Evolutionary conservation across 2,329 filamentous ascomycete species (phyloP), one percentile per base, ranked within the genome.

Genomic region (Colletotrichum tabaci): DNA sequence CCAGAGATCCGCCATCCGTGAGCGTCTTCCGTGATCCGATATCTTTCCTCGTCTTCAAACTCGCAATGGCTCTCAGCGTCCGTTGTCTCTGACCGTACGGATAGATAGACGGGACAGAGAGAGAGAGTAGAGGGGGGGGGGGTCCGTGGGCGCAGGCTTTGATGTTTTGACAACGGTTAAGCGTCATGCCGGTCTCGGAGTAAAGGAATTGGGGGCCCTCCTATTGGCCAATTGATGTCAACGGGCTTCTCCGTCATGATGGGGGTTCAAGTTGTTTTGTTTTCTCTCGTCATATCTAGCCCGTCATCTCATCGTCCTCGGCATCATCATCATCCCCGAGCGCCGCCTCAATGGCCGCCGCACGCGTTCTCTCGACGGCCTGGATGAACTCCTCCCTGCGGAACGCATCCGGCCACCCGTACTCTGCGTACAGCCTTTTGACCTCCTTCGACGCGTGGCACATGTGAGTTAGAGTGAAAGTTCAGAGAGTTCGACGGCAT

Each of bases 371-470:
- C 58, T 71, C 68, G 2, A 71, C 47, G 15, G 68, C 68, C 58
- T 68, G 58, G n/a, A 62, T 42, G 18, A 73, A 73, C 8, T 73
- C 66, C 12, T 71, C 66, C 57, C 57, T 71, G 9, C 57, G 67
- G 57, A 73, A 73, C 3, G 47, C 60, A 40, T 71, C 46, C 10
- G 61, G 71, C 71, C 71, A 73, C 7, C 71, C 71, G 7, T 44
- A 56, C 15, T 73, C 49, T 0, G 10, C 55, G 44, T 71, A 73
- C 62, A 73, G 15, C 18, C 55, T 35, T 26, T 63, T 68, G 16
- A 71, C 38, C 46, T 62, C 38, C 68, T 71, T 9, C 13, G 40
- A 21, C 7, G 10, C 16, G 18, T 30, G 7, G 30, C 30, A 30
- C 30, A 42, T 13, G 13, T 1, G 13, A 21, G 55, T 53, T 53